Evolutionary conservation across 2,329 filamentous ascomycete genomes (phyloP), one percentile per base, ranked within the genome.

Genomic region (Fusarium sp.): DNA sequence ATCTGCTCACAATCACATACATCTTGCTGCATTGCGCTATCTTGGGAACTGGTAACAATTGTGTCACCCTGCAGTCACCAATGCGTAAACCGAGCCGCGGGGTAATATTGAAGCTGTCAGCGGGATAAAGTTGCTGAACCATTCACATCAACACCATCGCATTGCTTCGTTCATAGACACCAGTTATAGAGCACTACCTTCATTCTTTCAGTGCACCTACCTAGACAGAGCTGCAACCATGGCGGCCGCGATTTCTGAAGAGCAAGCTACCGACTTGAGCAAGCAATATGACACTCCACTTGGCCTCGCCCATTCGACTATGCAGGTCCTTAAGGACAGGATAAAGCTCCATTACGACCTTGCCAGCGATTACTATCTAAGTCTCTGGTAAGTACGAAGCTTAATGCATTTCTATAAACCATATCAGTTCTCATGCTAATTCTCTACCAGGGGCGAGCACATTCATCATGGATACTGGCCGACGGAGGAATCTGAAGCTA

Each of bases 391-490:
- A 16, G 69, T 69, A 28, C 10, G 28, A 31, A 18, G 9, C 16
- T 16, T 31, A 23, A 26, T 46, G 11, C 23, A n/a, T 12, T 18
- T 56, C 26, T 20, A 18, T 23, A 36, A 18, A 31, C 33, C 38
- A 30, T 18, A 20, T 34, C 40, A 5, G 41, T 33, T 11, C 6
- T 28, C n/a, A n/a, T 38, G 37, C 58, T 45, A n/a, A 53, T 54
- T 44, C 38, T 31, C 52, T 30, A 61, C 36, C 46, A 88, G 86
- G 86, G 87, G 87, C 55, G 86, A 88, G 73, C 87, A 89, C 71
- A 89, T 89, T 72, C 87, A 89, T 73, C 87, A 89, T 67, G 87
- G 87, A 55, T 88, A 89, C 74, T 89, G 87, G 80, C 81, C 84
- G 26, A 81, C 81, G 4, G 73, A 74, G 49, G 79, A 79, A 57